Percentiles rank a stretch among this genome's conserved stretches.
Evolutionary conservation across 176 grass and related monocot species (phyloP).

Genomic region (Stipa capillata): DNA sequence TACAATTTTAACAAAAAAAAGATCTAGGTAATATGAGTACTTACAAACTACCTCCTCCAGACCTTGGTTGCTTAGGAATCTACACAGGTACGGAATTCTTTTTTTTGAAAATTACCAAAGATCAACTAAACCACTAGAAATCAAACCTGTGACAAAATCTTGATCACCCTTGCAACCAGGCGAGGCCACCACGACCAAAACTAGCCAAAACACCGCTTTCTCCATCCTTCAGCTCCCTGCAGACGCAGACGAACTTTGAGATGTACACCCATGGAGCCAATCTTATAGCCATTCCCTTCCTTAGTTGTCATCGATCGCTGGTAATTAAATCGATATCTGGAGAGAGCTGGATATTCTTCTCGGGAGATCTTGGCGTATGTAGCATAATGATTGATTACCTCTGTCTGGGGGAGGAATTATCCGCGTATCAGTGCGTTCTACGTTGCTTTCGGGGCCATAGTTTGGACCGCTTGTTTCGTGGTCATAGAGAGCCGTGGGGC

Average conservation of each 20-base stretch:
- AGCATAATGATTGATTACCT: not conserved
- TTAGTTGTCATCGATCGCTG: not conserved
- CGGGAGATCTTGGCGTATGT: not conserved
- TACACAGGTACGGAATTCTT: too few relatives aligned
- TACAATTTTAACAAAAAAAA: too few relatives aligned
- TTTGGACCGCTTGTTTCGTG: not conserved
- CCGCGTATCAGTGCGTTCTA: not conserved
- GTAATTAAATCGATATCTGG: too few relatives aligned
- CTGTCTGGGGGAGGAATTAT: not conserved
- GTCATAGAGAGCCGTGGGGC: not conserved
- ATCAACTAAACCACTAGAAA: too few relatives aligned
- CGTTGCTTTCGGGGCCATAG: conserved; percentile 4
- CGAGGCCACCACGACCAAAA: not conserved
- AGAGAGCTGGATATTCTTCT: conserved; percentile 10
- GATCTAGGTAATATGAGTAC: too few relatives aligned
- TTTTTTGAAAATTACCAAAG: too few relatives aligned
- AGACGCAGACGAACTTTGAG: conserved; percentile 6
- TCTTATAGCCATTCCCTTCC: conserved; percentile 2
- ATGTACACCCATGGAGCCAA: not conserved
- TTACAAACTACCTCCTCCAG: too few relatives aligned
- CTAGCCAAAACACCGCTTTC: not conserved
- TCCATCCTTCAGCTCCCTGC: conserved; percentile 3
- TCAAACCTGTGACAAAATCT: conserved; percentile 23
- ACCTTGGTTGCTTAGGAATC: too few relatives aligned
- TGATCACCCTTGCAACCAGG: conserved; percentile 6